These are phyloP conservation scores for Jamesozyma jinghongensis DNA, from an alignment of 805 yeast species.

Conservation along the genomic window DNA sequence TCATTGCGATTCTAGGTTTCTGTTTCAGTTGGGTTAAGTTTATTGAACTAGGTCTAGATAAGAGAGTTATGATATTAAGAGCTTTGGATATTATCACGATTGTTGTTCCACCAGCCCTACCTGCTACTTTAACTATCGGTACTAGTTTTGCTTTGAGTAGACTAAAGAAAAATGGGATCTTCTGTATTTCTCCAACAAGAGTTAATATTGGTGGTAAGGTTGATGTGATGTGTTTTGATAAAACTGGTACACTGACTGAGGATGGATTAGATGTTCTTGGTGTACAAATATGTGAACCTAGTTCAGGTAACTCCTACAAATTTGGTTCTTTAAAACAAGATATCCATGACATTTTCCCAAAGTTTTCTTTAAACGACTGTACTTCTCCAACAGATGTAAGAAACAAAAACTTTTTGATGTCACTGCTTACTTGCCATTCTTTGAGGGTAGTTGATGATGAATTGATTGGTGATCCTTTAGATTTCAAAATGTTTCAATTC, in stretches of 20 bases:
- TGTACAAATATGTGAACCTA: slow-evolving; percentile 33
- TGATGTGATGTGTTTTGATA: slow-evolving; percentile 87
- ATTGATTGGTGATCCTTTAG: slow-evolving; percentile 88
- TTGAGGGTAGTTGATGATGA: slow-evolving; percentile 70
- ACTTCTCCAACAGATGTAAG: slow-evolving; percentile 24
- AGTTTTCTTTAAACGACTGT: slow-evolving; percentile 25
- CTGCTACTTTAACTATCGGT: slow-evolving; percentile 95
- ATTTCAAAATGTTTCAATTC: slow-evolving; percentile 86
- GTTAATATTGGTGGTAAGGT: slow-evolving; percentile 94
- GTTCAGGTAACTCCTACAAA: slow-evolving; percentile 9
- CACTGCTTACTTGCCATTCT: slow-evolving; percentile 69
- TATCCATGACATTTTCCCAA: slow-evolving; percentile 19
- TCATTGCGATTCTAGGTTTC: slow-evolving; percentile 79
- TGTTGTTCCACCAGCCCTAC: slow-evolving; percentile 97
- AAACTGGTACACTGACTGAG: slow-evolving; percentile 95
- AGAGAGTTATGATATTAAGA: slow-evolving; percentile 63
- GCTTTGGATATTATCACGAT: slow-evolving; percentile 92
- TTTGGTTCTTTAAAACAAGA: slow-evolving; percentile 24
- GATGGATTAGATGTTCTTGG: slow-evolving; percentile 89
- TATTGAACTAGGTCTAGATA: slow-evolving; percentile 62
- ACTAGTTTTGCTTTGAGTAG: slow-evolving; percentile 84
- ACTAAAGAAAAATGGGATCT: slow-evolving; percentile 57
- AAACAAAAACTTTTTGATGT: slow-evolving; percentile 29
- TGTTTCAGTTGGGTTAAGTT: slow-evolving; percentile 75
- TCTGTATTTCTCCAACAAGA: slow-evolving; percentile 88